A percentile compares a stretch with the other conserved stretches of the same genome.
Conservation (phyloP, 257 asterid genomes). For the Anisodus tanguticus region DNA sequence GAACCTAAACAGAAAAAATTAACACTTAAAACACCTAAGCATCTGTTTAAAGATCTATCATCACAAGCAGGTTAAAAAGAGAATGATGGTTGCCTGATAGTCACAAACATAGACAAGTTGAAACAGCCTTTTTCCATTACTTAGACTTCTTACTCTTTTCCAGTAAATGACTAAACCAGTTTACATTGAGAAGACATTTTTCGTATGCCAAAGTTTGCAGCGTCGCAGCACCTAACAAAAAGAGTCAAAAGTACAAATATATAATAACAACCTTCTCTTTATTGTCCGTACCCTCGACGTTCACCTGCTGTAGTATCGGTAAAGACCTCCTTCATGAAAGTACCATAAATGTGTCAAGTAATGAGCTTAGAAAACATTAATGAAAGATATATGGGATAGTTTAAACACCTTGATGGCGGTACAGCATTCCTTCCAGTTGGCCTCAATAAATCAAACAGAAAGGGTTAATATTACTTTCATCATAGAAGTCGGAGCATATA, state of each 20-base stretch:
- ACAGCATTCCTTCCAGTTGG: slow-evolving; percentile 51
- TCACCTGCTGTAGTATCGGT: slow-evolving; percentile 22
- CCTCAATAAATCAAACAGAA: slow-evolving; percentile 51
- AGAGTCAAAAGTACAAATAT: slow-evolving; percentile 22
- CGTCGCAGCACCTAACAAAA: slow-evolving; percentile 24
- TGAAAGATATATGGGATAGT: slow-evolving; percentile 2
- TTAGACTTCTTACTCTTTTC: slow-evolving; percentile 6
- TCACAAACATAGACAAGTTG: slow-evolving; percentile 18
- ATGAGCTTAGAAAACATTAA: slow-evolving; percentile 33
- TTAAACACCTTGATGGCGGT: slow-evolving; percentile 57
- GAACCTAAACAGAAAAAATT: not conserved
- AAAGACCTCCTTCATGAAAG: slow-evolving; percentile 30
- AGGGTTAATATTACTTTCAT: slow-evolving; percentile 15
- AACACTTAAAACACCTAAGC: slow-evolving; percentile 16
- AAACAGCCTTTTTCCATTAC: not conserved
- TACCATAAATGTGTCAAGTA: slow-evolving; percentile 36
- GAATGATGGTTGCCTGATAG: not conserved
- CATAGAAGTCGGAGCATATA: slow-evolving; percentile 12
- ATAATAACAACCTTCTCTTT: slow-evolving; percentile 32
- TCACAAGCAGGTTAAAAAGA: slow-evolving; percentile 3
- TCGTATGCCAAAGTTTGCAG: slow-evolving; percentile 20
- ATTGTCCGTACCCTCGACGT: not conserved
- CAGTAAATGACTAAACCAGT: slow-evolving; percentile 20
- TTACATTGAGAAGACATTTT: slow-evolving; percentile 15
- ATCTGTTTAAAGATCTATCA: slow-evolving; percentile 26